Base-by-base conservation (phyloP, 176 grass and related monocot genomes). In the Carex scoparia region DNA sequence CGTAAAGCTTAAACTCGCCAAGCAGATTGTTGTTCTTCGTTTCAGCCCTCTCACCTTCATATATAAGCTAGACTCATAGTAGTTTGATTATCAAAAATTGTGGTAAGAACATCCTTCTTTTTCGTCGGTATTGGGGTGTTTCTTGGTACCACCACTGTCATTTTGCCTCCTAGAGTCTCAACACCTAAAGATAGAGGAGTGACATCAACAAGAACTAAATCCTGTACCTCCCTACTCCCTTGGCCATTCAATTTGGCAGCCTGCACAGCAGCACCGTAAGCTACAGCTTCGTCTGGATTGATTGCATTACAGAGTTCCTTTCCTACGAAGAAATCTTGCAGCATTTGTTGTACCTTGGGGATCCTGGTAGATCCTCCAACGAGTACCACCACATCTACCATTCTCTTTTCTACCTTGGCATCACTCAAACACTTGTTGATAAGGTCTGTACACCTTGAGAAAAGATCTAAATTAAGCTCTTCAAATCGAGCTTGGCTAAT, bases 281-380 rank as follows among this genome's bases (percentile, higher is more conserved):
- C 91, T 0, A 97, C 91, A 58, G 94, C 94, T 87, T 97, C 94
- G 40, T 97, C 94, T 8, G 94, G 94, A 83, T 97, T 97, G 85
- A 93, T 97, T 81, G 81, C 90, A 82, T 87, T 91, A 80, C 94
- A 97, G 15, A 97, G 87, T 84, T 97, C 84, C 87, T 93, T 93
- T 40, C 91, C 89, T 7, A 86, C 91, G 80, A 97, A 97, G 49
- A 86, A 90, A 51, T 93, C 91, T 61, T 88, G 87, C 9, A 97
- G 81, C 19, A 97, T 81, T 84, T 97, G 86, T 87, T 91, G 91
- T 49, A 97, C 94, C 84, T 81, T 90, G 44, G 91, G 94, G 75
- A 97, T 97, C 0, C 94, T 85, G 12, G 91, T 97, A 27, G 94
- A 97, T 0, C 94, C 94, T 0, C 91, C 89, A 0, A 93, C 87